Evolutionary conservation across 148 eudicot genomes (phyloP).

Genomic region (Silene latifolia): DNA sequence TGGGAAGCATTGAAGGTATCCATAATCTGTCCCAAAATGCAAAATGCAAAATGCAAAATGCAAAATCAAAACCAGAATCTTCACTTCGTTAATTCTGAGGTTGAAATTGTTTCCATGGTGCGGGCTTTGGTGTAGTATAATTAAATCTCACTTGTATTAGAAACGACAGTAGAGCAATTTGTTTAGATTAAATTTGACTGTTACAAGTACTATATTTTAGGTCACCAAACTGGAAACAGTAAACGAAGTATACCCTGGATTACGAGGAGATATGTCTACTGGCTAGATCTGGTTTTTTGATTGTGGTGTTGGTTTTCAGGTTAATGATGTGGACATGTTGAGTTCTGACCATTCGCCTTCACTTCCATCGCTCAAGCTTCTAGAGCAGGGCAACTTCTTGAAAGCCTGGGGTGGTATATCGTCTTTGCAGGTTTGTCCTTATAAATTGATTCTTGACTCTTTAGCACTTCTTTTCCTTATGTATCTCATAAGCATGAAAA

Average conservation of each 20-base stretch:
- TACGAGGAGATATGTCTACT: neutral
- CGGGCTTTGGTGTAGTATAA: no score
- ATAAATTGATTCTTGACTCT: no score
- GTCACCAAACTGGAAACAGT: no score
- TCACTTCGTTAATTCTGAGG: neutral
- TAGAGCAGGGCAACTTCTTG: conserved; percentile 78
- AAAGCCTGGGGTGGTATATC: conserved; percentile 99
- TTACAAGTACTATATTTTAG: no score
- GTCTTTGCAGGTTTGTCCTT: conserved; percentile 72
- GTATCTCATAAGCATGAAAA: neutral
- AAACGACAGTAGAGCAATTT: no score
- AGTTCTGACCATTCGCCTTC: conserved; percentile 98
- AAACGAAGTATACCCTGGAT: no score
- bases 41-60: neutral
- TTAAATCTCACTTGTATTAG: no score
- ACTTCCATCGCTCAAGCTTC: conserved; percentile 67
- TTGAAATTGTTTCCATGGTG: no score
- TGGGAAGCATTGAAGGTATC: conserved; percentile 89
- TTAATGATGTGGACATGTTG: conserved; percentile 83
- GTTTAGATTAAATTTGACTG: no score
- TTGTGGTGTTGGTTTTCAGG: conserved; percentile 38
- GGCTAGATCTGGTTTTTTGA: conserved; percentile 2
- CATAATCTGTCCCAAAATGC: neutral
- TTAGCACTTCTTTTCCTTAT: neutral
- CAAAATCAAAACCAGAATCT: no score